Percentiles rank a stretch among this genome's conserved stretches.
Conservation (phyloP, 805 yeast genomes). For the Kuraishia hungarica region DNA sequence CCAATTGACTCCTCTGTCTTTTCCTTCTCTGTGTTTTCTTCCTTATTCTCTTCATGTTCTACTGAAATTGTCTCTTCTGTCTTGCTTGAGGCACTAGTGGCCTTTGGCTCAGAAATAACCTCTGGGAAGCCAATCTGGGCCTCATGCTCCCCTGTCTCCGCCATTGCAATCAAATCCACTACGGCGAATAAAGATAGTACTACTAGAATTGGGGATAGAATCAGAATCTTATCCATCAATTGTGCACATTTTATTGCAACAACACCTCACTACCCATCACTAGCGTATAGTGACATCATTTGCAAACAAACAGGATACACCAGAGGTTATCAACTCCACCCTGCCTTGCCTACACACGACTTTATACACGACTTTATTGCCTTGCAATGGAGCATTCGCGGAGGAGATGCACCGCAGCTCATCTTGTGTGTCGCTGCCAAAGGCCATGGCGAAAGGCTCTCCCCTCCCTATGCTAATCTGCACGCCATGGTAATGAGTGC, state of each 20-base stretch:
- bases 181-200: too few species aligned
- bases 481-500: too few species aligned
- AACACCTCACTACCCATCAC: too few species aligned
- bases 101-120: background rate
- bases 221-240: too few species aligned
- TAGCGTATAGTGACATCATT: background rate
- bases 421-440: background rate
- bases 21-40: background rate
- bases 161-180: background rate
- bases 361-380: too few species aligned
- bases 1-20: background rate
- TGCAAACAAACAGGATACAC: background rate
- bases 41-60: background rate
- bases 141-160: background rate
- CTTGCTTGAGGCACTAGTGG: background rate
- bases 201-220: too few species aligned
- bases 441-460: too few species aligned
- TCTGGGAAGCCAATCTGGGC: background rate
- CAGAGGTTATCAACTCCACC: too few species aligned
- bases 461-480: too few species aligned
- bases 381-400: too few species aligned
- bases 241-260: too few species aligned
- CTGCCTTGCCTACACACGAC: too few species aligned
- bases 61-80: background rate
- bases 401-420: background rate